phyloP scores from a whole-genome alignment of 1,139 yeast genomes.

The Wickerhamomyces sp. region DNA sequence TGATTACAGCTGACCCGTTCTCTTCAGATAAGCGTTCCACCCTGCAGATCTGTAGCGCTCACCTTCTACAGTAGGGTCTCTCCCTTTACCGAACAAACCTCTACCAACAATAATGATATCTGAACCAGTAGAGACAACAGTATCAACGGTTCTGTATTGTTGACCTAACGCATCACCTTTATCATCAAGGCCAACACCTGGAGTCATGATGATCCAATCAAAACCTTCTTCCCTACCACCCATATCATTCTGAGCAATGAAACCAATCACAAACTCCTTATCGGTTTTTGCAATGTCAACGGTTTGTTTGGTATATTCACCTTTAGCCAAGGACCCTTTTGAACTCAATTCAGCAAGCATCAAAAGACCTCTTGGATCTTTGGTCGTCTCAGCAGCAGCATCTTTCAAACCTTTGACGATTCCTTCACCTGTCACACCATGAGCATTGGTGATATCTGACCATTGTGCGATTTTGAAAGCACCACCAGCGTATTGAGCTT shows the following conservation, averaged over 20 bases:
- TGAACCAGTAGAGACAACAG: slow-evolving; percentile 76
- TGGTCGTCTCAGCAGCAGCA: slow-evolving; percentile 70
- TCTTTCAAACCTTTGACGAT: slow-evolving; percentile 83
- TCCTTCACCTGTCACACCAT: slow-evolving; percentile 95
- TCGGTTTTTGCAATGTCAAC: slow-evolving; percentile 87
- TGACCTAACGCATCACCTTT: slow-evolving; percentile 97
- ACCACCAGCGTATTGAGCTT: slow-evolving; percentile 89
- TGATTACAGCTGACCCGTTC: slow-evolving; percentile 21
- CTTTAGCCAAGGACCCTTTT: slow-evolving; percentile 88
- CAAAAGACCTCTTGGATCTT: slow-evolving; percentile 74
- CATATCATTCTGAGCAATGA: slow-evolving; percentile 90
- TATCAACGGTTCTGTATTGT: slow-evolving; percentile 89
- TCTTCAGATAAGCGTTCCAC: slow-evolving; percentile 77
- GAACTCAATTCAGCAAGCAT: slow-evolving; percentile 96
- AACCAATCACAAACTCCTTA: slow-evolving; percentile 88
- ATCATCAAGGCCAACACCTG: slow-evolving; percentile 97
- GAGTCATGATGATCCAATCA: slow-evolving; percentile 96
- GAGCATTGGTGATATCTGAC: slow-evolving; percentile 98
- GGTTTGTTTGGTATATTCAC: slow-evolving; percentile 82
- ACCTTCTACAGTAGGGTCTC: slow-evolving; percentile 87
- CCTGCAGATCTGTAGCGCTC: slow-evolving; percentile 88
- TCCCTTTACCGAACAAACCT: slow-evolving; percentile 92
- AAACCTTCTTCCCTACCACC: slow-evolving; percentile 78
- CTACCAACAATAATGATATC: slow-evolving; percentile 97
- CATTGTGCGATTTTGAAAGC: slow-evolving; percentile 83